These are phyloP conservation scores for Pyricularia grisea DNA, from an alignment of 2,329 filamentous ascomycete species.

Conservation along the genomic window DNA sequence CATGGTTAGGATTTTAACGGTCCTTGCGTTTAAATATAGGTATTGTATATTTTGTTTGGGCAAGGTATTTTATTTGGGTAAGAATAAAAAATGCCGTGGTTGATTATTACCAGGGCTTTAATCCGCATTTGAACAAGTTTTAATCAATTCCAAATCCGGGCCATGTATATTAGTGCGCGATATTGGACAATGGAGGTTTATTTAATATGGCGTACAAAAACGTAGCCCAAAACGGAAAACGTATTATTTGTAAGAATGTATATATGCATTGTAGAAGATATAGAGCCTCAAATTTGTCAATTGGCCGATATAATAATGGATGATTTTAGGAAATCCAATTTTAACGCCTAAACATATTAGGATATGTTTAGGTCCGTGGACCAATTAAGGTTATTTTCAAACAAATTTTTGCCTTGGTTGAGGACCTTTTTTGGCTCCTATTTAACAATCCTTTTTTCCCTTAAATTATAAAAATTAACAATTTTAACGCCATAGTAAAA, in stretches of 20 bases:
- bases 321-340: neutral
- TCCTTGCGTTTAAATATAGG: neutral
- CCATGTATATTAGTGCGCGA: neutral
- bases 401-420: neutral
- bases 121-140: neutral
- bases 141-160: neutral
- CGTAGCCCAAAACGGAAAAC: neutral
- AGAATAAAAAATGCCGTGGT: neutral
- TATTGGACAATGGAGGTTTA: neutral
- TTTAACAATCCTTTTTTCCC: neutral
- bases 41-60: neutral
- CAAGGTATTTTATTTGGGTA: neutral
- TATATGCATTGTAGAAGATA: neutral
- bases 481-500: neutral
- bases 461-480: neutral
- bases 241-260: neutral
- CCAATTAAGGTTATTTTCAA: neutral
- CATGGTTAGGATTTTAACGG: neutral
- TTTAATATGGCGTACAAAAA: neutral
- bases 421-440: neutral
- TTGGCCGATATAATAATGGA: neutral
- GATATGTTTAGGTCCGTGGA: neutral
- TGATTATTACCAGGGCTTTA: neutral
- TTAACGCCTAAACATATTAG: neutral
- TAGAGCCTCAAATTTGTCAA: neutral